Conservation (phyloP, 2,329 filamentous ascomycete species). For the Botrytis sinoallii region DNA sequence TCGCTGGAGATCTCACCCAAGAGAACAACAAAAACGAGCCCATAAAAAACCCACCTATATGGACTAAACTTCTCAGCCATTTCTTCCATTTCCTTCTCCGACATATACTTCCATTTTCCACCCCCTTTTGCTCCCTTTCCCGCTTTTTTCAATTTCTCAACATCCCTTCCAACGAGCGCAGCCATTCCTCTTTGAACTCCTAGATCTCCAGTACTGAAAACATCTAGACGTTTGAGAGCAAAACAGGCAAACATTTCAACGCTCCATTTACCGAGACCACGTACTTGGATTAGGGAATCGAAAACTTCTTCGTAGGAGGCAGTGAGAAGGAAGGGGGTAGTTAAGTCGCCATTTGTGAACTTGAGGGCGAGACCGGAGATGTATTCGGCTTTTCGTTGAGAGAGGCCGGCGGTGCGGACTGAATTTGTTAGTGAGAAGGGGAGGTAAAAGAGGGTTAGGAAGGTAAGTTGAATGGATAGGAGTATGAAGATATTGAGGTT, state of each 20-base stretch:
- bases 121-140: conserved; percentile 51
- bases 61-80: conserved; percentile 76
- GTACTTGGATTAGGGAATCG: conserved; percentile 75
- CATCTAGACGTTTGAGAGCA: conserved; percentile 88
- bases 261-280: conserved; percentile 85
- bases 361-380: conserved; percentile 80
- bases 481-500: neutral
- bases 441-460: conserved; percentile 75
- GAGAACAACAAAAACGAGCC: neutral
- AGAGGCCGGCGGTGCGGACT: conserved; percentile 82
- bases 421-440: conserved; percentile 58
- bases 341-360: conserved; percentile 73
- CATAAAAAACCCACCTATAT: conserved; percentile 56
- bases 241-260: conserved; percentile 99
- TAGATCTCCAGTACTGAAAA: conserved; percentile 88
- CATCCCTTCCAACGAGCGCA: conserved; percentile 76
- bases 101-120: conserved; percentile 98
- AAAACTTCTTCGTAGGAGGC: conserved; percentile 85
- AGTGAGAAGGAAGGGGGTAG: conserved; percentile 69
- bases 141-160: conserved; percentile 71
- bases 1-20: neutral
- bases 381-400: conserved; percentile 94
- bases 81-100: conserved; percentile 85
- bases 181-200: conserved; percentile 95
- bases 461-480: conserved; percentile 40